Base-by-base conservation (phyloP, 805 yeast species). In the Candida methanosorbosa region DNA sequence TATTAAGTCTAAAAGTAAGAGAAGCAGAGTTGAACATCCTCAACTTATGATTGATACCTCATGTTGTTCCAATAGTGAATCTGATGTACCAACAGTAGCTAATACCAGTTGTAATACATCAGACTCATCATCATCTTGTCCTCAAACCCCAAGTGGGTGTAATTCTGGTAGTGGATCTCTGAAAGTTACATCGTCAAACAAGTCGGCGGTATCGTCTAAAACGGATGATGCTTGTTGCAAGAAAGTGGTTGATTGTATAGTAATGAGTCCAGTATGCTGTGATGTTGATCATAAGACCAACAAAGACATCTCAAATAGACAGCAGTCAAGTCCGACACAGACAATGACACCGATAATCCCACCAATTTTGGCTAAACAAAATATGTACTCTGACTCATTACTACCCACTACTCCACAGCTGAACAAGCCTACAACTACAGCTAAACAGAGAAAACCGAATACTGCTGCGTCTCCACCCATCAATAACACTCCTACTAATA, bases 191-290 rank as follows among this genome's bases (percentile, higher is more conserved):
- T 21, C 23, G 23, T 11, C 11, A 21, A 21, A 8, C 23, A 21
- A 21, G 23, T 13, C 18, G 6, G 21, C 5, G 30, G 28, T 18
- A 30, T 26, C 11, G 27, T 31, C 34, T 15, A 35, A 27, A 20
- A n/a, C 32, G n/a, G 32, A 14, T 24, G 7, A 34, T 37, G 6
- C 33, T 35, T 9, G 11, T 27, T 8, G n/a, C 18, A 27, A 24
- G 4, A 22, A 32, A 7, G 24, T 32, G 4, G 29, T 32, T 18
- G 34, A 32, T 14, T 32, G 34, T 19, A 14, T 32, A 8, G 34
- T 32, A 9, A 32, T 32, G 29, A 17, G 24, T 12, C 34, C 34
- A n/a, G 34, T 32, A 5, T 32, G 34, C 14, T 32, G 34, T 32
- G 34, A 32, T 18, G 29, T 25, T 6, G 29, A 23, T 24, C 34